These are phyloP conservation scores for Diplocarpon rosae DNA, from an alignment of 2,329 filamentous ascomycete species.

Conservation along the genomic window DNA sequence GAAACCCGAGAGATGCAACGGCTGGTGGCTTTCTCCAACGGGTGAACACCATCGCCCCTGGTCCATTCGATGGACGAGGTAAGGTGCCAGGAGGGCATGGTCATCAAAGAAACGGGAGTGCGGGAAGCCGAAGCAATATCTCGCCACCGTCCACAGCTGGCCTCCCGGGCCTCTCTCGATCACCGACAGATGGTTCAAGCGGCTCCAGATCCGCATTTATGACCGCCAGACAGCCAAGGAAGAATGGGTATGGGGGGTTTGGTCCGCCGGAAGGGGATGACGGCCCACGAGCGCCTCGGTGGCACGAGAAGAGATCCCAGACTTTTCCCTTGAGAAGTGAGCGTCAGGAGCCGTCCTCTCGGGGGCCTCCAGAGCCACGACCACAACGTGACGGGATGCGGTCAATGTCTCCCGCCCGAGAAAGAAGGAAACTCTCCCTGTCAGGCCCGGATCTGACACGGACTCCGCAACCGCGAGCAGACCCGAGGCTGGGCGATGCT, in stretches of 20 bases:
- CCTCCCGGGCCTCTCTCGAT: constrained; percentile 18
- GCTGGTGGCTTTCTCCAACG: constrained; percentile 42
- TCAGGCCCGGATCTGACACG: constrained; percentile 23
- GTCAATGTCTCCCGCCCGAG: constrained; percentile 7
- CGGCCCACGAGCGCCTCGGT: constrained; percentile 31
- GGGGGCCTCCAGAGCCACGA: constrained; percentile 16
- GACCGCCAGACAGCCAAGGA: constrained; percentile 26
- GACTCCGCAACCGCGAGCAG: constrained; percentile 19
- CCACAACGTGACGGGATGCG: constrained; percentile 16
- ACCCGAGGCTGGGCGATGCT: constrained; percentile 14
- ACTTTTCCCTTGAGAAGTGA: constrained; percentile 24
- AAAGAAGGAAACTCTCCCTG: constrained; percentile 17
- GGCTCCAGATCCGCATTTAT: constrained; percentile 13
- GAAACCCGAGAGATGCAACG: constrained; percentile 35
- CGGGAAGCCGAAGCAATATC: constrained; percentile 12
- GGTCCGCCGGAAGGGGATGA: constrained; percentile 34
- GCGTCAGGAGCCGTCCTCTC: constrained; percentile 11
- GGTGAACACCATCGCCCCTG: constrained; percentile 55
- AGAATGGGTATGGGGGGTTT: constrained; percentile 48
- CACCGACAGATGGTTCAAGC: constrained; percentile 17
- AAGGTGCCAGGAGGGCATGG: constrained; percentile 17
- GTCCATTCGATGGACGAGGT: constrained; percentile 47
- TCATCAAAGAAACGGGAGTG: constrained; percentile 22
- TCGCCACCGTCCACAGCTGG: constrained; percentile 15
- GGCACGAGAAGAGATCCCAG: constrained; percentile 23